Conservation (phyloP, 2,329 filamentous ascomycete genomes). For the Didymella sp. region DNA sequence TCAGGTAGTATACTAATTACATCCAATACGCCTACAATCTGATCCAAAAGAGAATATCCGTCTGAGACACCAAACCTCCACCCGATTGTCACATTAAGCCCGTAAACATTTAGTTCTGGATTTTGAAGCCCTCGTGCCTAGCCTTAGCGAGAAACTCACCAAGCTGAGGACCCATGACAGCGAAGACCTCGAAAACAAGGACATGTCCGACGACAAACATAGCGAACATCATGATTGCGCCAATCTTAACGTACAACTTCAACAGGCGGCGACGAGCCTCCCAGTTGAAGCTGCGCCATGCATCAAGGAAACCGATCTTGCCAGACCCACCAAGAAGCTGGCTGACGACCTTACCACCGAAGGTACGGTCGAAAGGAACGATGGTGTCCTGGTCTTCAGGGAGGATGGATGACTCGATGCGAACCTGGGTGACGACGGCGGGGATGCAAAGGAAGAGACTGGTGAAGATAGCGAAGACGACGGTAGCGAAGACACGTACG, state of each 20-base stretch:
- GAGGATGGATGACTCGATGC: conserved; percentile 86
- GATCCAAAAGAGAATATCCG: not conserved
- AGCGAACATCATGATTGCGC: conserved; percentile 60
- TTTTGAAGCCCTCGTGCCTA: conserved; percentile 23
- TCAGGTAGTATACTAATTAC: conserved; percentile 2
- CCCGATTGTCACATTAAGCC: not conserved
- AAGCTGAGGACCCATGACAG: conserved; percentile 54
- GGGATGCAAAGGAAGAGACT: conserved; percentile 78
- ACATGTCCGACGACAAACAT: conserved; percentile 58
- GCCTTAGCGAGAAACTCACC: conserved; percentile 31
- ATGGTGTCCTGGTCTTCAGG: conserved; percentile 82
- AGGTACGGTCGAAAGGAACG: conserved; percentile 88
- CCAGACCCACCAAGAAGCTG: conserved; percentile 75
- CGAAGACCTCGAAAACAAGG: conserved; percentile 60
- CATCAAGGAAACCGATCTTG: conserved; percentile 73
- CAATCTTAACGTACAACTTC: conserved; percentile 77
- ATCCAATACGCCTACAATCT: conserved; percentile 3
- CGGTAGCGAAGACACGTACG: conserved; percentile 53
- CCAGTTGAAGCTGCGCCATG: conserved; percentile 79
- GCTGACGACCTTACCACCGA: conserved; percentile 78
- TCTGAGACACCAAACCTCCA: not conserved
- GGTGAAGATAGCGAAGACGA: conserved; percentile 55
- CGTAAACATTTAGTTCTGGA: conserved; percentile 5
- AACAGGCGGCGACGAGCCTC: conserved; percentile 75
- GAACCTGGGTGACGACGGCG: conserved; percentile 75